A percentile compares a stretch with the other conserved stretches of the same genome.
Conservation (phyloP, 2,329 filamentous ascomycete species). For the Paecilomyces dactylethromorphus region DNA sequence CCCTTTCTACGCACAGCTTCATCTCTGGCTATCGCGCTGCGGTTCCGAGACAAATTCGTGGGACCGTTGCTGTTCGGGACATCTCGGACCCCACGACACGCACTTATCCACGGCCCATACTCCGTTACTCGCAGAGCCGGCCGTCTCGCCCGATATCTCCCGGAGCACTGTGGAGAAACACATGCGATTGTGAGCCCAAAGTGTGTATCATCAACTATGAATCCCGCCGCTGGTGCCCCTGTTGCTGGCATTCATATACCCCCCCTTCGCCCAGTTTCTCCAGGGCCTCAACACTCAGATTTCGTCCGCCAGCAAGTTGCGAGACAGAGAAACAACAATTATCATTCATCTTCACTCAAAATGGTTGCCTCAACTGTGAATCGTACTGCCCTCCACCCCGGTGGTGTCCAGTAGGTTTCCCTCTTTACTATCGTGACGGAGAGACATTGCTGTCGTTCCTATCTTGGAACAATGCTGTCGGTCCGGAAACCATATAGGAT, state of each 20-base stretch:
- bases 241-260: conserved; percentile 39
- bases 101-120: conserved; percentile 14
- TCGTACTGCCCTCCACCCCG: conserved; percentile 86
- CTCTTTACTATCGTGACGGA: conserved; percentile 5
- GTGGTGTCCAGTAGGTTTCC: conserved; percentile 74
- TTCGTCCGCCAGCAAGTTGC: conserved; percentile 52
- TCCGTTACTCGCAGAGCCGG: conserved; percentile 13
- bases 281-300: conserved; percentile 46
- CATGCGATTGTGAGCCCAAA: conserved; percentile 17
- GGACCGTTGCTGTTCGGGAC: conserved; percentile 17
- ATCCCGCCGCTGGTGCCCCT: conserved; percentile 18
- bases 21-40: neutral
- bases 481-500: conserved; percentile 1
- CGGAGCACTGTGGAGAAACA: conserved; percentile 35
- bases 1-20: neutral
- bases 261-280: conserved; percentile 34
- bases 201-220: conserved; percentile 17
- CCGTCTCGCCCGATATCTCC: conserved; percentile 30
- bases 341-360: conserved; percentile 52
- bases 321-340: conserved; percentile 53
- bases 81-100: conserved; percentile 21
- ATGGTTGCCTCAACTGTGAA: conserved; percentile 61
- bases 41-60: conserved; percentile 18
- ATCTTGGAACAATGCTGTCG: conserved; percentile 1
- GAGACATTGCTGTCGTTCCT: conserved; percentile 7